Conservation (phyloP, 1,284 basidiomycete genomes). For the Mycosarcoma maydis region DNA sequence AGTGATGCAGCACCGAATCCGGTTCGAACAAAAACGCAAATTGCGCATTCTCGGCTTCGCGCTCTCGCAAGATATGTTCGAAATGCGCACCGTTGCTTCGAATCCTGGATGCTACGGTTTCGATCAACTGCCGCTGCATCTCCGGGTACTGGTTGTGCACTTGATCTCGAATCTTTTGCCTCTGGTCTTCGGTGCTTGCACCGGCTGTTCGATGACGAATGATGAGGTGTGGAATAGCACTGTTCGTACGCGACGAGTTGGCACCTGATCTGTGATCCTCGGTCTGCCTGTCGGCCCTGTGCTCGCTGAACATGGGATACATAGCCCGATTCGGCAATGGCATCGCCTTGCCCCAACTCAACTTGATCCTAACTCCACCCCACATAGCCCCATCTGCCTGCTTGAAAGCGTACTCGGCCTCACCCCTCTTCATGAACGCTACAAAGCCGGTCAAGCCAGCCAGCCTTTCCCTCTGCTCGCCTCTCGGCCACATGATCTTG, state of each 20-base stretch:
- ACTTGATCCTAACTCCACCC: constrained; percentile 83
- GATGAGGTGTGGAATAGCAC: constrained; percentile 13
- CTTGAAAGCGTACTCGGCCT: constrained; percentile 85
- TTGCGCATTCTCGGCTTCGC: constrained; percentile 81
- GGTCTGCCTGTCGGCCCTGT: not conserved
- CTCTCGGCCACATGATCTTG: constrained; percentile 63
- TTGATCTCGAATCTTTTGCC: not conserved
- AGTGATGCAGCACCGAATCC: constrained; percentile 71
- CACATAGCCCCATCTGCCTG: constrained; percentile 91
- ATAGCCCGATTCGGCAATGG: constrained; percentile 73
- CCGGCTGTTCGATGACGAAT: constrained; percentile 11
- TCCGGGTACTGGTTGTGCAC: constrained; percentile 3
- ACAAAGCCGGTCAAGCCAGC: constrained; percentile 90
- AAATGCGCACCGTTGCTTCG: constrained; percentile 81
- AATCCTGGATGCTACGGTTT: constrained; percentile 83
- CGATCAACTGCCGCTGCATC: constrained; percentile 75
- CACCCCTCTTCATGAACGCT: constrained; percentile 88
- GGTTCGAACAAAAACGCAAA: constrained; percentile 78
- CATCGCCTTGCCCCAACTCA: constrained; percentile 96
- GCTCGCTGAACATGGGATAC: constrained; percentile 21
- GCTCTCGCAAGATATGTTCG: constrained; percentile 78
- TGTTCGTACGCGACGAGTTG: not conserved
- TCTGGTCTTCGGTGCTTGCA: not conserved
- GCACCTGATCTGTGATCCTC: not conserved
- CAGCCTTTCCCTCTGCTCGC: constrained; percentile 73